phyloP scores from a whole-genome alignment of 768 basidiomycete genomes.

The Serpula lacrymans region DNA sequence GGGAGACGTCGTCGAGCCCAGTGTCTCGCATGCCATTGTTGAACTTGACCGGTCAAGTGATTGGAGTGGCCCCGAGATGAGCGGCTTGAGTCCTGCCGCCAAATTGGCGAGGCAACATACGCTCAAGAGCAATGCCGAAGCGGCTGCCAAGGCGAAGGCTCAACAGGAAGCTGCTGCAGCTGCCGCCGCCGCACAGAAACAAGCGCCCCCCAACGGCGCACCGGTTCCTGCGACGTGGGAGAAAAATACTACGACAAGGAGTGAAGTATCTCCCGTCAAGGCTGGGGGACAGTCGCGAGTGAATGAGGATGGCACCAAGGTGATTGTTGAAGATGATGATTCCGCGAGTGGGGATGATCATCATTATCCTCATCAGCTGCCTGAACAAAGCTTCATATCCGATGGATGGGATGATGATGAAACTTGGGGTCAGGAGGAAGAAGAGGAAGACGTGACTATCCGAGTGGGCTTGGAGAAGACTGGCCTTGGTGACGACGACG shows the following conservation, averaged over 20 bases:
- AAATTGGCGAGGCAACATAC: constrained; percentile 89
- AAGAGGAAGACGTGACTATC: constrained; percentile 71
- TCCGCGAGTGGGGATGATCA: constrained; percentile 55
- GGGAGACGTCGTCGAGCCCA: constrained; percentile 61
- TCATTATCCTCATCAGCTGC: constrained; percentile 31
- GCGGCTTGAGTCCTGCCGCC: constrained; percentile 85
- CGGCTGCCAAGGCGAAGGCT: constrained; percentile 39
- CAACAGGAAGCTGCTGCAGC: constrained; percentile 22
- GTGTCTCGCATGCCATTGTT: constrained; percentile 78
- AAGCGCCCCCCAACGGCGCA: constrained; percentile 29
- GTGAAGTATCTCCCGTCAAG: constrained; percentile 42
- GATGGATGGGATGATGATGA: constrained; percentile 82
- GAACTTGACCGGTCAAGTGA: constrained; percentile 74
- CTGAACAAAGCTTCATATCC: constrained; percentile 40
- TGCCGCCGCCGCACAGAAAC: constrained; percentile 21
- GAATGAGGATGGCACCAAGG: constrained; percentile 63
- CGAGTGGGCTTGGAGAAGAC: constrained; percentile 53
- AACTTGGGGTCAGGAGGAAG: constrained; percentile 66
- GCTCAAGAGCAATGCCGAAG: constrained; percentile 70
- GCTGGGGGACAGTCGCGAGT: constrained; percentile 38
- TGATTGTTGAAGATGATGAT: constrained; percentile 69
- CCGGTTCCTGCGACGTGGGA: constrained; percentile 73
- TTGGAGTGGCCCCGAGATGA: constrained; percentile 58
- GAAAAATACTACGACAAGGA: constrained; percentile 68
- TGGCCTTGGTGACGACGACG: constrained; percentile 47